These are phyloP conservation scores for Penicillium chermesinum DNA, from an alignment of 495 filamentous ascomycete genomes.

Conservation along the genomic window DNA sequence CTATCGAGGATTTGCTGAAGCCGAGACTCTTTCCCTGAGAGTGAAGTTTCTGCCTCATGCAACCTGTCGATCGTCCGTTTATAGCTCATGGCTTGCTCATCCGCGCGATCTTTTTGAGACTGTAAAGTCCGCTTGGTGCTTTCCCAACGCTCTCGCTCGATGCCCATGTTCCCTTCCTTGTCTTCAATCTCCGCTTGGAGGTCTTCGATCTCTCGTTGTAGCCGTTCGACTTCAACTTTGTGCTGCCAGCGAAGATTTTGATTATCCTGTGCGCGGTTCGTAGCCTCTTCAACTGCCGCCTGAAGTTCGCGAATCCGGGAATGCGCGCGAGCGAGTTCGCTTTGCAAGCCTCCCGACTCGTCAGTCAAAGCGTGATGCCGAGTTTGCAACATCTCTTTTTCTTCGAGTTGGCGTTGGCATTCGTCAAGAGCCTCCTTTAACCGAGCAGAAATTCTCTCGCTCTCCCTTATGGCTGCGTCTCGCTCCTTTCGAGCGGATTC, in stretches of 20 bases:
- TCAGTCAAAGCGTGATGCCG: conserved; percentile 64
- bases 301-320: conserved; percentile 54
- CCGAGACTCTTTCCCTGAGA: conserved; percentile 59
- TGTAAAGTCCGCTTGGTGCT: conserved; percentile 59
- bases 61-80: conserved; percentile 68
- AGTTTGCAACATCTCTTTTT: conserved; percentile 65
- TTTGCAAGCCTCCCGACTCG: conserved; percentile 63
- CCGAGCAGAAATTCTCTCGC: conserved; percentile 37
- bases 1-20: conserved; percentile 59
- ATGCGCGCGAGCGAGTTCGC: conserved; percentile 54
- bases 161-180: conserved; percentile 63
- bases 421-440: conserved; percentile 52
- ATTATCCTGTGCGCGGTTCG: conserved; percentile 51
- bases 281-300: conserved; percentile 52
- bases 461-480: conserved; percentile 31
- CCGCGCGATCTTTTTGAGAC: conserved; percentile 59
- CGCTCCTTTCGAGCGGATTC: conserved; percentile 34
- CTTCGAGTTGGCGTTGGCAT: conserved; percentile 52
- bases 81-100: conserved; percentile 63
- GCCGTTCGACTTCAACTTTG: conserved; percentile 55
- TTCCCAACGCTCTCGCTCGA: conserved; percentile 68
- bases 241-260: conserved; percentile 54
- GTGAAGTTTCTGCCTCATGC: conserved; percentile 59
- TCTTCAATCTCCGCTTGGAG: conserved; percentile 69
- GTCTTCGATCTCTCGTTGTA: conserved; percentile 63